Base-by-base conservation (phyloP, 805 yeast genomes). In the Komagataella mondaviorum region DNA sequence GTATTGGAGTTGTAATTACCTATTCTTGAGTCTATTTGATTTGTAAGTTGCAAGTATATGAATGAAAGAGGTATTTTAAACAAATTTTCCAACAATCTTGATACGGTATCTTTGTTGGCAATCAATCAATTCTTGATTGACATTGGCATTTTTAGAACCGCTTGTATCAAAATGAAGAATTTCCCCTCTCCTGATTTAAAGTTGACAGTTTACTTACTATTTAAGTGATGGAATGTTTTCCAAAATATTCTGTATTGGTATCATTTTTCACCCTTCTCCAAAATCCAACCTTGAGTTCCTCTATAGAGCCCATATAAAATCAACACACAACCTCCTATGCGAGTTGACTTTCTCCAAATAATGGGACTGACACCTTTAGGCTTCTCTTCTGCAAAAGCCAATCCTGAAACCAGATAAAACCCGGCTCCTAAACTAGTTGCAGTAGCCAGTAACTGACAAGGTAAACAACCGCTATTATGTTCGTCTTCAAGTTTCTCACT, bases 401-500 rank as follows among this genome's bases (percentile, higher is more conserved):
- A 60, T 1, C 86, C 85, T 17, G 81, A 67, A 16, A 75, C 71
- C 53, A 85, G 71, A 63, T 82, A 85, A 0, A 72, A 60, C 22
- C 93, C 95, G 4, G 83, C 82, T 3, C 71, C 78, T 1, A 83
- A 52, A 23, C 82, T 71, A 16, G 80, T 73, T 6, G 74, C 59
- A 1, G 88, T 72, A 47, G 85, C 83, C 70, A 83, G 77, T 1
- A 80, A 62, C 54, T 85, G 84, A 59, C 95, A 86, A 2, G 85
- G 80, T 1, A 82, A 56, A 59, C 95, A 86, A 55, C 76, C 81
- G 53, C 69, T 69, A 49, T 71, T 71, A 10, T 30, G 39, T 53
- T 72, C 75, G 22, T 72, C 73, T 2, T 60, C 60, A 1, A 68
- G 58, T 12, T 75, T 59, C 49, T 67, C 72, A 23, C 76, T 63